Base-by-base conservation (phyloP, 1,139 yeast genomes). In the Eremothecium coryli region DNA sequence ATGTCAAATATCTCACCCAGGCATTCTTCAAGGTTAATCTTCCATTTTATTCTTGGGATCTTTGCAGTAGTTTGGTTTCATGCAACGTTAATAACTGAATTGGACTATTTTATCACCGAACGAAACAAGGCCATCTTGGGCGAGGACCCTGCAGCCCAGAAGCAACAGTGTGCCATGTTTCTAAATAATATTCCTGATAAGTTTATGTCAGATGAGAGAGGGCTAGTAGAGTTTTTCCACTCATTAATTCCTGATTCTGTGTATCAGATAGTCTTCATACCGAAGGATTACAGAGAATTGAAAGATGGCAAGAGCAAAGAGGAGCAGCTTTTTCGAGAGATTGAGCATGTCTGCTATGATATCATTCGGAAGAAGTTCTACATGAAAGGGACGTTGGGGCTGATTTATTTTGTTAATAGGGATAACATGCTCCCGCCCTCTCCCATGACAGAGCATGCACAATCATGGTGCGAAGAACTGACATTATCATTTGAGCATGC, bases 1-100 rank as follows among this genome's bases (percentile, higher is more conserved):
- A 64, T 77, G 49, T 73, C 84, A 2, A 77, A 77, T 45, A 69
- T 79, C 9, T 66, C 79, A 0, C 62, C 65, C 3, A 41, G 63
- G 2, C 68, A 70, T 25, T 68, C 71, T 0, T 44, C 54, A 6
- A 52, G 68, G 22, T 57, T 76, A 38, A 64, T 71, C 38, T 64
- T 69, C 17, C 86, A 79, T 56, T 70, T 78, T 36, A 46, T 70
- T 1, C 61, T 76, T 62, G 62, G 76, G 2, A 35, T 76, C 1
- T 44, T 73, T 5, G 69, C 76, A 0, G 63, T 78, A 2, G 51
- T 60, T 0, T 59, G 71, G 56, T 75, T 77, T 45, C 82, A 78
- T 47, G 58, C 64, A 42, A 44, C 77, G 26, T 44, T 78, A 2
- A 41, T 66, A 2, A 58, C 63, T 31, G 88, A 80, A 47, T 53